A percentile compares a stretch with the other conserved stretches of the same genome.
Conservation (phyloP, 805 yeast genomes). For the Naumovozyma castellii region DNA sequence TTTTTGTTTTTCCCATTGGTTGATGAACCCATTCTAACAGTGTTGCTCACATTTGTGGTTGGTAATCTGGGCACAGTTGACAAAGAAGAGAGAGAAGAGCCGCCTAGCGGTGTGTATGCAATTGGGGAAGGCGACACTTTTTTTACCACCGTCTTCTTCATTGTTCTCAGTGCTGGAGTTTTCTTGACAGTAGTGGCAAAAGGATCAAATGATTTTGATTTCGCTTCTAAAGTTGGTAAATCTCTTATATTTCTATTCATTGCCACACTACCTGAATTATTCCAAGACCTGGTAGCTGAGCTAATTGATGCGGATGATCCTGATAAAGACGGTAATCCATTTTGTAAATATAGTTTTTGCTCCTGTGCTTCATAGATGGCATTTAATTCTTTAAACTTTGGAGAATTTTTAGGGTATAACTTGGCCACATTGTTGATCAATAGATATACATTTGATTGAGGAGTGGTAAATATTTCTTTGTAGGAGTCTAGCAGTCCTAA, state of each 20-base stretch:
- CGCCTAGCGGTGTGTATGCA: background rate
- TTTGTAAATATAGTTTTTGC: conserved; percentile 13
- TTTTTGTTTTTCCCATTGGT: conserved; percentile 6
- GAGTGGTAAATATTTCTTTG: conserved; percentile 37
- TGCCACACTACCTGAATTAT: conserved; percentile 7
- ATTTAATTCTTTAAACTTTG: conserved; percentile 34
- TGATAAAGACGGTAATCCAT: conserved; percentile 21
- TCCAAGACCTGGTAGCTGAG: conserved; percentile 26
- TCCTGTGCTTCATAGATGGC: conserved; percentile 24
- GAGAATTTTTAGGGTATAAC: conserved; percentile 40
- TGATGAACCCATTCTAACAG: background rate
- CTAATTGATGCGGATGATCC: conserved; percentile 12
- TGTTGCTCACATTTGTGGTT: conserved; percentile 1
- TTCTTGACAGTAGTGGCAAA: conserved; percentile 5
- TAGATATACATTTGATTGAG: conserved; percentile 43
- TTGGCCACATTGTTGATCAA: conserved; percentile 54
- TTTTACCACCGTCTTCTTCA: conserved; percentile 1
- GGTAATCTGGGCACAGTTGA: background rate
- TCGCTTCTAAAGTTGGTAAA: conserved; percentile 29
- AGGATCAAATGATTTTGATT: conserved; percentile 12
- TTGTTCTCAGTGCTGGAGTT: background rate
- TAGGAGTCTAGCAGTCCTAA: conserved; percentile 41
- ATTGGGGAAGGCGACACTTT: background rate
- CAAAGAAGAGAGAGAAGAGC: conserved; percentile 10
- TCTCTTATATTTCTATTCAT: background rate